Percentiles rank a stretch among this genome's conserved stretches.
phyloP scores from a whole-genome alignment of 228 moss, liverwort and hornwort species.

The Sphagnum fallax region DNA sequence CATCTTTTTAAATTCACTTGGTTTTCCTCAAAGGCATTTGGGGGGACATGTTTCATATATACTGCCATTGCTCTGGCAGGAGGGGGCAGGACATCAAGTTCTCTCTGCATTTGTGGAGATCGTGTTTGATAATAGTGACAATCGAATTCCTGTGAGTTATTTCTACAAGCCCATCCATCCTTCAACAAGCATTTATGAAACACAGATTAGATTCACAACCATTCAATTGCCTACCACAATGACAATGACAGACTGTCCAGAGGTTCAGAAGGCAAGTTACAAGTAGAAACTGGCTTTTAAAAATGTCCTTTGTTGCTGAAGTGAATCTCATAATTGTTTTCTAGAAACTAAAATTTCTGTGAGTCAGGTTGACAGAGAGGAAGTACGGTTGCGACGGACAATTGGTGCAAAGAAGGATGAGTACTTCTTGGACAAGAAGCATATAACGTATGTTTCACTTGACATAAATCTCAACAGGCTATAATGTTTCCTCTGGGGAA shows the following conservation, averaged over 20 bases:
- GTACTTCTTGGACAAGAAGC: constrained; percentile 95
- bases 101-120: constrained; percentile 99
- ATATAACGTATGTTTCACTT: constrained; percentile 59
- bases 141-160: constrained; percentile 85
- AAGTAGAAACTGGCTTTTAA: too few relatives aligned
- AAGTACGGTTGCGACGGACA: constrained; percentile 83
- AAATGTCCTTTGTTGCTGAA: too few relatives aligned
- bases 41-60: background rate
- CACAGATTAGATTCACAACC: too few relatives aligned
- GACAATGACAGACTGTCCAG: too few relatives aligned
- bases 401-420: constrained; percentile 95
- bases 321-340: too few relatives aligned
- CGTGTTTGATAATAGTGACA: constrained; percentile 97
- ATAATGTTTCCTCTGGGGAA: background rate
- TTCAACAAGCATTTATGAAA: too few relatives aligned
- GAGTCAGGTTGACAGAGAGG: constrained; percentile 78
- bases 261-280: too few relatives aligned
- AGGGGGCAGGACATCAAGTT: constrained; percentile 98
- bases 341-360: background rate
- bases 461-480: background rate
- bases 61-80: constrained; percentile 31
- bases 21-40: background rate
- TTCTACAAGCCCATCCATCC: constrained; percentile 3
- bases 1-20: background rate
- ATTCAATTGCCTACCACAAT: too few relatives aligned